phyloP scores from a whole-genome alignment of 352 stramenopile species.

The Phytopythium kandeliae region DNA sequence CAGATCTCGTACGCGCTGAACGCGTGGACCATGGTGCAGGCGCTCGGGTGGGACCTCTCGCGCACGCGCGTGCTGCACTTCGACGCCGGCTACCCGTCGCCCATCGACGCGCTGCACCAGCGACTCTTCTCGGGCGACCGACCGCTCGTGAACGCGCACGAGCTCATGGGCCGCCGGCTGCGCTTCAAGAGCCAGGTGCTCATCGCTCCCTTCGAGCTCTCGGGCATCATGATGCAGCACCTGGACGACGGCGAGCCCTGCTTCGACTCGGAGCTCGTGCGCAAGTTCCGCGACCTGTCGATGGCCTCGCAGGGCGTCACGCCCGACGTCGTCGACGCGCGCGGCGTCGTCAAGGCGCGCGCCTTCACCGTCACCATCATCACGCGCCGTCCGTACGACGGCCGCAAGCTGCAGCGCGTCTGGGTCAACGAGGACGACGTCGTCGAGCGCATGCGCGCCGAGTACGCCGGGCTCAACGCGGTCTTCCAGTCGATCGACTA shows the following conservation, averaged over 20 bases:
- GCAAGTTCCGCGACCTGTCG: conserved; percentile 18
- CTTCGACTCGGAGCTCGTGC: conserved; percentile 12
- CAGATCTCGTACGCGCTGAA: conserved; percentile 36
- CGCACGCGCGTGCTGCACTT: conserved; percentile 12
- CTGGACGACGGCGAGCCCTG: conserved; percentile 42
- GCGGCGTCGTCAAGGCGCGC: conserved; percentile 8
- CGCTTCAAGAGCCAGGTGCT: conserved; percentile 34
- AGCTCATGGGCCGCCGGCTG: conserved; percentile 21
- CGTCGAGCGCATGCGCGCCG: conserved; percentile 24
- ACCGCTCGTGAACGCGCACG: conserved; percentile 18
- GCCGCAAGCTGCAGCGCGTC: conserved; percentile 44
- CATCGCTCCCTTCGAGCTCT: conserved; percentile 24
- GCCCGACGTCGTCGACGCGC: conserved; percentile 14
- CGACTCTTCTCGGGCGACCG: conserved; percentile 24
- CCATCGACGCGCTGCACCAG: conserved; percentile 35
- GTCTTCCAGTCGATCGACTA: conserved; percentile 56
- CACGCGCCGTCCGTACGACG: conserved; percentile 35
- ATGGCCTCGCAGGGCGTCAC: too few species aligned
- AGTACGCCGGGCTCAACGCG: conserved; percentile 10
- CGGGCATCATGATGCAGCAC: conserved; percentile 37
- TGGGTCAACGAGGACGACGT: conserved; percentile 68
- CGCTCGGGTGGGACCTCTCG: conserved; percentile 17
- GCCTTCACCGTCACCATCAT: conserved; percentile 48
- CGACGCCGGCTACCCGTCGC: conserved; percentile 31
- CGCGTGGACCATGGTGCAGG: conserved; percentile 35